Base-by-base conservation (phyloP, 2,329 filamentous ascomycete species). In the Cercospora zeina region DNA sequence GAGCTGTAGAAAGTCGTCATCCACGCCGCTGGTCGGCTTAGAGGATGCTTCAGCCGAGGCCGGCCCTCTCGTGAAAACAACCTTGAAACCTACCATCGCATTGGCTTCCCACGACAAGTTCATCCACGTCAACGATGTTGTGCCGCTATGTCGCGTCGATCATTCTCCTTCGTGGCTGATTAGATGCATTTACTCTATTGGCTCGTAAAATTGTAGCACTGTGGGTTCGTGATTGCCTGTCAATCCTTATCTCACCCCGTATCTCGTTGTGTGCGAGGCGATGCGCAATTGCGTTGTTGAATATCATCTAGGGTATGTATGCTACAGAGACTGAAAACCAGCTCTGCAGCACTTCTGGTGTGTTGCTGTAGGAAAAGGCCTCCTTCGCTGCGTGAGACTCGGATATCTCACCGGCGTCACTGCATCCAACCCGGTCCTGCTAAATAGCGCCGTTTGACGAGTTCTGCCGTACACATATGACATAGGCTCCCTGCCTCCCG, bases 1-100 rank as follows among this genome's bases (percentile, higher is more conserved):
- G 47, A 51, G 47, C 47, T 51, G 47, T 51, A 33, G 42, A 51
- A 31, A 58, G 56, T 45, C 45, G 56, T 58, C 56, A 58, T 58
- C 16, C 47, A 51, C 30, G 47, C 47, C 13, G 47, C 27, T 51
- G 24, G 19, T 51, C 47, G 47, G 47, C 47, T 51, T 51, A 51
- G 13, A 51, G 47, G 30, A 24, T 51, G 47, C n/a, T 24, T 51
- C 19, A 51, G 47, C 47, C 47, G 47, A 51, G 47, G 47, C 24
- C 47, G 47, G 47, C 24, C 24, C 30, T 51, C 47, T 11, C 47
- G 47, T 16, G 24, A 51, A 51, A 51, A 50, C n/a, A 50, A 30
- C 4, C 36, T 4, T 13, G 36, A 39, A 16, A 13, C 36, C 10
- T 13, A 51, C n/a, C 19, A 31, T 51, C 47, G 24, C 14, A 30